Percentiles rank a stretch among this genome's conserved stretches.
Conservation (phyloP, 768 basidiomycete genomes). For the Nevesoporus exiguus region DNA sequence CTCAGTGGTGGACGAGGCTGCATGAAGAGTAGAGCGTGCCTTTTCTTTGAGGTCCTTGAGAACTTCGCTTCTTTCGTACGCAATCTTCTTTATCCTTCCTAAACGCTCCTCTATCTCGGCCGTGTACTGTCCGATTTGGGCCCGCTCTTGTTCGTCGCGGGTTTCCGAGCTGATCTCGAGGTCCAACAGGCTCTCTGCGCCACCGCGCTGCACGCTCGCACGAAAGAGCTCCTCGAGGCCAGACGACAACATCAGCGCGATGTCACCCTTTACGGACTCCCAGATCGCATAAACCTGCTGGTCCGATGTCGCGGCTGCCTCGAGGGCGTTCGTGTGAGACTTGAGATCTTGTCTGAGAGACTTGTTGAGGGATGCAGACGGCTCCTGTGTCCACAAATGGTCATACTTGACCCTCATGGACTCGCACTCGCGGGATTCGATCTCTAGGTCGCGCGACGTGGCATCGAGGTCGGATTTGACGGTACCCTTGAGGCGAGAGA, state of each 20-base stretch:
- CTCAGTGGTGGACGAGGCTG: not conserved
- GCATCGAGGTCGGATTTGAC: slow-evolving; percentile 62
- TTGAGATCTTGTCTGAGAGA: slow-evolving; percentile 75
- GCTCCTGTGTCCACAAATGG: slow-evolving; percentile 82
- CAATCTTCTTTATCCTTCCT: slow-evolving; percentile 75
- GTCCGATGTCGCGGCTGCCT: slow-evolving; percentile 78
- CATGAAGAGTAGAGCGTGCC: slow-evolving; percentile 39
- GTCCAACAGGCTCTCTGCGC: slow-evolving; percentile 58
- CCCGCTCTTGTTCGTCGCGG: slow-evolving; percentile 64
- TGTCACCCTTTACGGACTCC: slow-evolving; percentile 64
- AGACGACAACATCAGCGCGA: slow-evolving; percentile 56
- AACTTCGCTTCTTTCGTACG: slow-evolving; percentile 79
- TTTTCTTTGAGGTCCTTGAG: slow-evolving; percentile 96
- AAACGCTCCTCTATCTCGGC: slow-evolving; percentile 77
- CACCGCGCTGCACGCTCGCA: slow-evolving; percentile 43
- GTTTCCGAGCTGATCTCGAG: slow-evolving; percentile 61
- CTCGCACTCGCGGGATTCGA: slow-evolving; percentile 86
- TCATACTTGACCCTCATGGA: slow-evolving; percentile 83
- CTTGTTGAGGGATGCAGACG: slow-evolving; percentile 72
- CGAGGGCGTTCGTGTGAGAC: slow-evolving; percentile 63
- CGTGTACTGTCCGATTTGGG: slow-evolving; percentile 63
- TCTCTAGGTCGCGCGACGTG: slow-evolving; percentile 66
- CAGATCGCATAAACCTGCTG: slow-evolving; percentile 70
- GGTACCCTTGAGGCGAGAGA: slow-evolving; percentile 54
- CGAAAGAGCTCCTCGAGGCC: slow-evolving; percentile 62